Evolutionary conservation across 768 basidiomycete genomes (phyloP).

Genomic region (Suillus clintonianus): DNA sequence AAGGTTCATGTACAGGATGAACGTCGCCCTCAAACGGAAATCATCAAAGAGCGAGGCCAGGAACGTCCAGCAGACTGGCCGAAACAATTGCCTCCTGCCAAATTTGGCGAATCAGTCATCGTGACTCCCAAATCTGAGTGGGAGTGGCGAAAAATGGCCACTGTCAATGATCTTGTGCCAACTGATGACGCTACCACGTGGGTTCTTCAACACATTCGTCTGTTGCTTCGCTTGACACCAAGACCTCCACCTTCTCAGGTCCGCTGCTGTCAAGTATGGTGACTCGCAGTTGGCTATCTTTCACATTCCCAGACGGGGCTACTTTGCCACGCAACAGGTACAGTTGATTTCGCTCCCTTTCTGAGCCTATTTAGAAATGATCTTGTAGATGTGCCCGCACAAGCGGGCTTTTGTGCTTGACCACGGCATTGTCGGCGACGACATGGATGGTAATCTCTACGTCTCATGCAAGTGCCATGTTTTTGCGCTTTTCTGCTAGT

Average conservation of each 20-base stretch:
- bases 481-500: not conserved
- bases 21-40: slow-evolving; percentile 45
- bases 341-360: slow-evolving; percentile 6
- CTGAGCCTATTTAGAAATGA: not conserved
- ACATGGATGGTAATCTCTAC: slow-evolving; percentile 51
- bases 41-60: slow-evolving; percentile 63
- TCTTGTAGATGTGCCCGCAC: slow-evolving; percentile 44
- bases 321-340: slow-evolving; percentile 73
- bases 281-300: slow-evolving; percentile 71
- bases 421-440: slow-evolving; percentile 70
- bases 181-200: slow-evolving; percentile 49
- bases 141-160: slow-evolving; percentile 57
- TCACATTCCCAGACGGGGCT: slow-evolving; percentile 56
- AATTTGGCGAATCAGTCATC: slow-evolving; percentile 41
- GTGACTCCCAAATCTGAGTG: slow-evolving; percentile 50
- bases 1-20: slow-evolving; percentile 34
- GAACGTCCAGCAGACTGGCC: slow-evolving; percentile 70
- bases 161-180: slow-evolving; percentile 47
- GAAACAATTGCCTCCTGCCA: slow-evolving; percentile 51
- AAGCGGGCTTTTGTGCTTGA: slow-evolving; percentile 70
- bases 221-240: not conserved
- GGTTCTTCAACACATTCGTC: slow-evolving; percentile 16
- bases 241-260: slow-evolving; percentile 24
- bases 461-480: slow-evolving; percentile 44
- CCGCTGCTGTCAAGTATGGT: slow-evolving; percentile 58